Evolutionary conservation across 2,329 filamentous ascomycete genomes (phyloP), one percentile per base, ranked within the genome.

Genomic region (Cladophialophora psammophila): DNA sequence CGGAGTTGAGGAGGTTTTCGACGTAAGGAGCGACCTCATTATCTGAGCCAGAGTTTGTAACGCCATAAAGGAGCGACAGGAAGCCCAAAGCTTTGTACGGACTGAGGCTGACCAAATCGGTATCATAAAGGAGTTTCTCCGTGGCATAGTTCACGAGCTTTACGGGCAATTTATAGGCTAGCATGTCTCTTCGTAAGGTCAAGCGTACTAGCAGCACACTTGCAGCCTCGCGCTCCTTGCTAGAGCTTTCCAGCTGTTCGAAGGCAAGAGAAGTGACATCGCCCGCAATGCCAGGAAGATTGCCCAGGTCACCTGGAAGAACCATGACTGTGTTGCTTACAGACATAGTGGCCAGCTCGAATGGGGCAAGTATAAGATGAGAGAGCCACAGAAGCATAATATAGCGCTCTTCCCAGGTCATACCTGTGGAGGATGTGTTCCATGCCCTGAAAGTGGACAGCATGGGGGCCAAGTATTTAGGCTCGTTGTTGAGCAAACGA

Each of bases 141-240:
- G 95, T 79, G 0, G 91, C 87, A 91, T 92, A 96, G 36, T 85
- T 77, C 2, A 93, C 85, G 9, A 97, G 81, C 1, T 85, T 83
- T 54, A 87, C 80, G 38, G 95, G 82, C 2, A 98, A 81, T 0
- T 90, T 88, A 9, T 94, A 80, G 59, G 86, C 82, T 78, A 94
- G 91, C 92, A 98, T 97, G 76, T 99, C 95, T 55, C 87, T 88
- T 15, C 95, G 87, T 76, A 94, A 88, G n/a, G 90, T 87, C 54
- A 97, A 83, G 54, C 93, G 87, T 18, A 96, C 91, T 7, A 99
- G 83, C 31, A 98, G 83, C 2, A 87, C 84, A 66, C 90, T 93
- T n/a, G 95, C 94, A 9, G 93, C 93, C 78, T 95, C 92, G 65
- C 92, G 88, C 76, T 97, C 94, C 74, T 96, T 97, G 0, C 94